Percentiles rank a stretch among this genome's conserved stretches.
Evolutionary conservation across 768 basidiomycete genomes (phyloP).

Genomic region (Phanerochaete carnosa): DNA sequence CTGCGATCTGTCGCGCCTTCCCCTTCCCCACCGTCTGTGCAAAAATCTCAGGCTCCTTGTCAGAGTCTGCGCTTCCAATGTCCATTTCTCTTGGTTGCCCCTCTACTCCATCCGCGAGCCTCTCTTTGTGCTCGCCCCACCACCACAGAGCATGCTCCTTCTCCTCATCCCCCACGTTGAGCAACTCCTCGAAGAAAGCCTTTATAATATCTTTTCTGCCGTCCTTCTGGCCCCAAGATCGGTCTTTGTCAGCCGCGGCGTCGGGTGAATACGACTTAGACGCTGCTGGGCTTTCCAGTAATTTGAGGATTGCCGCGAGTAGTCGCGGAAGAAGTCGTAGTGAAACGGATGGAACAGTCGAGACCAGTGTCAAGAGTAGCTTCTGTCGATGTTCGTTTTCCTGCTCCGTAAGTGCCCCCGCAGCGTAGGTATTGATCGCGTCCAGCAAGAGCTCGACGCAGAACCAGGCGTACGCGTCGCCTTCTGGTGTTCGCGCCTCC

Average conservation of each 20-base stretch:
- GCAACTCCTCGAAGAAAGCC: slow-evolving; percentile 60
- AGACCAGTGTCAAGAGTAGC: slow-evolving; percentile 62
- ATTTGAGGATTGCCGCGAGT: slow-evolving; percentile 44
- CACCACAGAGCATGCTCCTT: slow-evolving; percentile 65
- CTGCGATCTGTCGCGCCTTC: neutral
- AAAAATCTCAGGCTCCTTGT: neutral
- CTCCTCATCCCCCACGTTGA: slow-evolving; percentile 66
- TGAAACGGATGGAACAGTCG: slow-evolving; percentile 62
- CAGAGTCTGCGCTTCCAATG: neutral
- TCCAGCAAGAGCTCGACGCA: slow-evolving; percentile 57
- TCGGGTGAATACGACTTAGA: too few species aligned
- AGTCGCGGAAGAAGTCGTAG: slow-evolving; percentile 50
- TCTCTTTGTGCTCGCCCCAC: slow-evolving; percentile 55
- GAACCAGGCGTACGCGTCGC: slow-evolving; percentile 59
- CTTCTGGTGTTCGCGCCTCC: slow-evolving; percentile 16
- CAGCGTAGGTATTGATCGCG: slow-evolving; percentile 32
- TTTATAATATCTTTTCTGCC: slow-evolving; percentile 44
- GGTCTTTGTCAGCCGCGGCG: neutral
- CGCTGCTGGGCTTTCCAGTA: slow-evolving; percentile 26
- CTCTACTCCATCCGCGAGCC: neutral
- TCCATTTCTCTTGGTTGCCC: neutral
- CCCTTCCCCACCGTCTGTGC: neutral
- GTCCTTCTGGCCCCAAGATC: slow-evolving; percentile 9
- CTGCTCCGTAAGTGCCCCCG: neutral
- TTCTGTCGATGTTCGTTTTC: slow-evolving; percentile 40